A percentile compares a stretch with the other conserved stretches of the same genome.
These are phyloP conservation scores for Xylaria sp. DNA, from an alignment of 2,329 filamentous ascomycete species.

Conservation along the genomic window DNA sequence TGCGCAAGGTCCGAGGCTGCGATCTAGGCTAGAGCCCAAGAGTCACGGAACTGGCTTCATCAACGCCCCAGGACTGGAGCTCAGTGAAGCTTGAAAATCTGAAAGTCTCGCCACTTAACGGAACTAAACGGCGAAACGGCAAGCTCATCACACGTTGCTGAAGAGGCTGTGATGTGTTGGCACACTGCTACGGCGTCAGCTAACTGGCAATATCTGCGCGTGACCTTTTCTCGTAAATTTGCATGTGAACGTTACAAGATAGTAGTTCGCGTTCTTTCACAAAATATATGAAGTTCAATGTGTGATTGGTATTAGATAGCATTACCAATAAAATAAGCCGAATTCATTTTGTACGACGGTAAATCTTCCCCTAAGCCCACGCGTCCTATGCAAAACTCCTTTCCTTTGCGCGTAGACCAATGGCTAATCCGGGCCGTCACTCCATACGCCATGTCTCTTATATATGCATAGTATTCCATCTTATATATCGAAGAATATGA, in stretches of 20 bases:
- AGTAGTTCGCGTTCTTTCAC: no score
- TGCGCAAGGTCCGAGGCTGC: background rate
- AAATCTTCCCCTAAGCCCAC: background rate
- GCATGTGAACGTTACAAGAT: no score
- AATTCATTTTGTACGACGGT: background rate
- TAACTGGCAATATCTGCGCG: no score
- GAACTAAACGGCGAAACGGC: no score
- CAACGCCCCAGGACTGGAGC: background rate
- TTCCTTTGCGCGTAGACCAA: background rate
- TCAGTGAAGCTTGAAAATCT: no score
- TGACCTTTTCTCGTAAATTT: no score
- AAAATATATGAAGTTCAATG: no score
- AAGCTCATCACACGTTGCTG: no score
- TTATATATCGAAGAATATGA: background rate
- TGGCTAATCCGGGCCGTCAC: background rate
- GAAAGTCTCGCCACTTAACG: no score
- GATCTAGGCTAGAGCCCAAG: no score
- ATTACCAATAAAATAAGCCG: background rate
- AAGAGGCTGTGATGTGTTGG: no score
- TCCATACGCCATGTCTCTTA: slow-evolving; percentile 1
- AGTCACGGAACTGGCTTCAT: background rate
- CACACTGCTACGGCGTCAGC: no score
- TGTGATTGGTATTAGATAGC: slow-evolving; percentile 7
- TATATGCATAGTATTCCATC: slow-evolving; percentile 3
- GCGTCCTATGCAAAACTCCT: slow-evolving; percentile 10